Percentiles rank a stretch among this genome's conserved stretches.
Evolutionary conservation across 2,329 filamentous ascomycete species (phyloP).

Genomic region (Cucurbitaria berberidis): DNA sequence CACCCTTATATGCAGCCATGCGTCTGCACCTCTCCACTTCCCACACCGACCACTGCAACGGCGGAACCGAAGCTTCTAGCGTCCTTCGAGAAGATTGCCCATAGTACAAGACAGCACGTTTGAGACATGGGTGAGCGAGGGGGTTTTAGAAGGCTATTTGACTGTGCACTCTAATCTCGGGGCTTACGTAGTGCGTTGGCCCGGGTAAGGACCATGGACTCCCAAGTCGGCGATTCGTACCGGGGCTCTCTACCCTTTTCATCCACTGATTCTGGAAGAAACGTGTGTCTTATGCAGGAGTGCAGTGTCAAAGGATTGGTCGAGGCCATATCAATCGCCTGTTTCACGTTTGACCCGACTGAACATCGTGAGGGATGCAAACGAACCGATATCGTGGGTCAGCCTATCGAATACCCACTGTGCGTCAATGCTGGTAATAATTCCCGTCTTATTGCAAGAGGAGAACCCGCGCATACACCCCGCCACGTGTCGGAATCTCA

Average conservation of each 20-base stretch:
- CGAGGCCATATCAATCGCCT: neutral
- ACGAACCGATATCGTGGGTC: neutral
- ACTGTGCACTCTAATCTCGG: neutral
- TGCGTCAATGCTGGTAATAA: neutral
- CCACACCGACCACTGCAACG: neutral
- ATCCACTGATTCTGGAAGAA: neutral
- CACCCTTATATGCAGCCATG: neutral
- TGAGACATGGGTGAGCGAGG: conserved; percentile 1
- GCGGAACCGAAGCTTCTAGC: neutral
- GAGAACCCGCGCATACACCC: no score
- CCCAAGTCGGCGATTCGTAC: neutral
- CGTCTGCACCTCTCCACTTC: neutral
- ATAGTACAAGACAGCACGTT: neutral
- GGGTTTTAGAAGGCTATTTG: neutral
- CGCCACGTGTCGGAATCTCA: neutral
- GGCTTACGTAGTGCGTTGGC: neutral
- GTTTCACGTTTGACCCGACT: neutral
- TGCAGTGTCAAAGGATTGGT: neutral
- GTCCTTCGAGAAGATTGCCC: neutral
- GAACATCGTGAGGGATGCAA: neutral
- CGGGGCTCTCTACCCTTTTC: no score
- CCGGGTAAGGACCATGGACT: neutral
- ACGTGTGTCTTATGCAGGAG: neutral
- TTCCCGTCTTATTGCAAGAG: neutral
- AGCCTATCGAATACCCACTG: neutral